Evolutionary conservation across 768 basidiomycete species (phyloP).

Genomic region (Podaxis pistillaris): DNA sequence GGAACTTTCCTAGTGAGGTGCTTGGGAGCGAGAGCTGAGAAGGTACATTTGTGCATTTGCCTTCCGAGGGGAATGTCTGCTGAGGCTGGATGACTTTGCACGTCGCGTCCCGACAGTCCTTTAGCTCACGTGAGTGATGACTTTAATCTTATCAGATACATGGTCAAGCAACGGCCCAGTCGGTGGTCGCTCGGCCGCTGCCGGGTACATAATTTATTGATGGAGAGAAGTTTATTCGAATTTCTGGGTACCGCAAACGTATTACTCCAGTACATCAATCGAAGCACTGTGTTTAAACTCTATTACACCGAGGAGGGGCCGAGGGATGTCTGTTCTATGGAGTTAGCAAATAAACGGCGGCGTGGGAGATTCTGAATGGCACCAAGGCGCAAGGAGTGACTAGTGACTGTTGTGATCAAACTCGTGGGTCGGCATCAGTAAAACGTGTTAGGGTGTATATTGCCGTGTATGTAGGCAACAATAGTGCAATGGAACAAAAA

Average conservation of each 20-base stretch:
- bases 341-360: not conserved
- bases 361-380: not conserved
- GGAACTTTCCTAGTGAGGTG: not conserved
- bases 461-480: not conserved
- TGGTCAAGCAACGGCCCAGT: not conserved
- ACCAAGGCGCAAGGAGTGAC: not conserved
- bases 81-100: not conserved
- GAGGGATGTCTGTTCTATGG: not conserved
- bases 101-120: not conserved
- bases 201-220: too few relatives aligned
- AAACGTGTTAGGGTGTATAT: not conserved
- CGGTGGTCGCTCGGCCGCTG: too few relatives aligned
- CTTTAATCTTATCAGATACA: slow-evolving; percentile 4
- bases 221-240: too few relatives aligned
- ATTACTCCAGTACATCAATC: too few relatives aligned
- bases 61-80: not conserved
- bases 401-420: not conserved
- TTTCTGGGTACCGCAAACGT: too few relatives aligned
- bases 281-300: too few relatives aligned
- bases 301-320: too few relatives aligned
- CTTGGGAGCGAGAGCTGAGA: not conserved
- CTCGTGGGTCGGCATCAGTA: not conserved
- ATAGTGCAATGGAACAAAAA: not conserved
- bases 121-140: not conserved
- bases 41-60: slow-evolving; percentile 11